These are phyloP conservation scores for Quercus aquifolioides DNA, from an alignment of 306 rosid species.

Conservation along the genomic window DNA sequence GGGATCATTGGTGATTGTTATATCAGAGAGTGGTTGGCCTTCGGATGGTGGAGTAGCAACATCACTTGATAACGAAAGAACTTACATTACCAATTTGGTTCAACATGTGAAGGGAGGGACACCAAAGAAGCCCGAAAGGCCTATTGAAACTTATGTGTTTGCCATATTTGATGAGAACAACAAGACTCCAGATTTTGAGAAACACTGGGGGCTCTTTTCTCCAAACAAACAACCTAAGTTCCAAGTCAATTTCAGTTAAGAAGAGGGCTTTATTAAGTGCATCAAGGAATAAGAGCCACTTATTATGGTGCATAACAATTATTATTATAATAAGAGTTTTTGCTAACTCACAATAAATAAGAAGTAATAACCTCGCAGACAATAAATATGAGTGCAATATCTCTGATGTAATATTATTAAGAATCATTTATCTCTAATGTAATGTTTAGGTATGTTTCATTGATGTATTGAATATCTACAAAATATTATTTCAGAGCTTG, in stretches of 20 bases:
- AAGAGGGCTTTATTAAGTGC: not conserved
- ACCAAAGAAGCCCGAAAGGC: conserved; percentile 26
- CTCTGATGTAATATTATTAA: too few relatives aligned
- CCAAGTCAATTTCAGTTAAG: conserved; percentile 17
- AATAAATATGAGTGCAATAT: too few relatives aligned
- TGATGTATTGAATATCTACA: too few relatives aligned
- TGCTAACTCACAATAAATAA: too few relatives aligned
- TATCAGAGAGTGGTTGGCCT: conserved; percentile 58
- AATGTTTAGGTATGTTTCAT: too few relatives aligned
- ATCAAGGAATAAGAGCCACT: too few relatives aligned
- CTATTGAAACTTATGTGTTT: conserved; percentile 35
- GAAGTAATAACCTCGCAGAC: too few relatives aligned
- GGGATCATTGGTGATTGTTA: conserved; percentile 29
- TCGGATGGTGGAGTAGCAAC: conserved; percentile 38
- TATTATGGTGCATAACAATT: too few relatives aligned
- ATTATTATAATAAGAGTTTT: too few relatives aligned
- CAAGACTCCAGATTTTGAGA: conserved; percentile 18
- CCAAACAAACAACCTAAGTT: conserved; percentile 30
- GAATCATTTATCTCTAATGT: too few relatives aligned
- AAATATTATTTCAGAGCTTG: too few relatives aligned
- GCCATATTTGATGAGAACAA: conserved; percentile 41
- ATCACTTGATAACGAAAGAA: conserved; percentile 31
- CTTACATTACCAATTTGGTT: conserved; percentile 35
- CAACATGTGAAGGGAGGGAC: conserved; percentile 37
- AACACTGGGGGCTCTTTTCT: conserved; percentile 31